phyloP scores from a whole-genome alignment of 768 basidiomycete species.

The Auricularia sp. region DNA sequence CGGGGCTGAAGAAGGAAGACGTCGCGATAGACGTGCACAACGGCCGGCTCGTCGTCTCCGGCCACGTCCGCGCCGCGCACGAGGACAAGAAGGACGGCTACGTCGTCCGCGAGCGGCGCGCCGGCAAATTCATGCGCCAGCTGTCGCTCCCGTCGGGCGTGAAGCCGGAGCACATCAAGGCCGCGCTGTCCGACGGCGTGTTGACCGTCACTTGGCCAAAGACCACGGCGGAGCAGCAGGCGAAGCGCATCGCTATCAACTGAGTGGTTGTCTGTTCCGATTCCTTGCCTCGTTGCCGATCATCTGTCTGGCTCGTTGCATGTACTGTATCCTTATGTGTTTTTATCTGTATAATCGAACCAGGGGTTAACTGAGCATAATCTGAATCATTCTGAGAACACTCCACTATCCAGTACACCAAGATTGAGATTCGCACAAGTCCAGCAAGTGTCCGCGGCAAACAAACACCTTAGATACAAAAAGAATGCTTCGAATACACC shows the following conservation, averaged over 20 bases:
- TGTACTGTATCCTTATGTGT: no score
- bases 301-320: no score
- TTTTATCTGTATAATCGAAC: no score
- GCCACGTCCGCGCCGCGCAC: constrained; percentile 26
- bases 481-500: no score
- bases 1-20: constrained; percentile 43
- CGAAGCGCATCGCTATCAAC: constrained; percentile 32
- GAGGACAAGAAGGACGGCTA: constrained; percentile 26
- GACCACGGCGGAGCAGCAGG: constrained; percentile 30
- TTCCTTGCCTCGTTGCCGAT: no score
- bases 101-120: constrained; percentile 40
- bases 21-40: constrained; percentile 24
- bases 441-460: no score
- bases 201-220: constrained; percentile 41
- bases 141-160: background rate
- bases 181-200: constrained; percentile 38
- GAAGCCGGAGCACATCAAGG: constrained; percentile 38
- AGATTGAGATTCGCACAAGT: no score
- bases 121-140: constrained; percentile 4
- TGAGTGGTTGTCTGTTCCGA: background rate
- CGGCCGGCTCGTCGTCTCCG: constrained; percentile 38
- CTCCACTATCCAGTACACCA: no score
- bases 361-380: no score
- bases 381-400: no score
- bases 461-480: no score